Conservation (phyloP, 2,329 filamentous ascomycete genomes). For the Hymenoscyphus salicellus region DNA sequence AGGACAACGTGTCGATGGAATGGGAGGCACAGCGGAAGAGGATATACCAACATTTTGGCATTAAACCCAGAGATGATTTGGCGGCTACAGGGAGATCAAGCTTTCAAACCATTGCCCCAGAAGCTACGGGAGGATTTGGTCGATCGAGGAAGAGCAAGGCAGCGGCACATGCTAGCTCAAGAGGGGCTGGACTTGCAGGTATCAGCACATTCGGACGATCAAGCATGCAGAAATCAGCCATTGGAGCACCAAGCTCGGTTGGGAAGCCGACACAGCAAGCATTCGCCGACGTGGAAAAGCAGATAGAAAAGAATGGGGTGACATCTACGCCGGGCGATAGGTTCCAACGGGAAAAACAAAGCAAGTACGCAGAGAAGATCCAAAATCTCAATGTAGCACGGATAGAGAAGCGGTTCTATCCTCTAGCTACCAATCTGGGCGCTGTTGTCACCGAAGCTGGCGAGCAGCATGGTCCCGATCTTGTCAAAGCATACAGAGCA, state of each 20-base stretch:
- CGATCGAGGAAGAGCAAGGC: constrained; percentile 54
- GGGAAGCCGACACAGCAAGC: constrained; percentile 54
- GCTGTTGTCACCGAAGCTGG: constrained; percentile 68
- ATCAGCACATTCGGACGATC: constrained; percentile 66
- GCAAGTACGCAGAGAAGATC: constrained; percentile 74
- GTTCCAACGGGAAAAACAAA: constrained; percentile 79
- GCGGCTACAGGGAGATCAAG: constrained; percentile 21
- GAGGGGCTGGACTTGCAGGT: constrained; percentile 32
- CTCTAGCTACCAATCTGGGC: constrained; percentile 72
- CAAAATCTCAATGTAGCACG: constrained; percentile 74
- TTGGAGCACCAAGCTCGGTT: constrained; percentile 72
- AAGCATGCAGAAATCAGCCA: constrained; percentile 76
- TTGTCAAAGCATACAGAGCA: constrained; percentile 79
- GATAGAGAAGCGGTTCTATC: constrained; percentile 63
- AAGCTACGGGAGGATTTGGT: constrained; percentile 58
- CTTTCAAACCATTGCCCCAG: constrained; percentile 38
- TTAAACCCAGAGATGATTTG: constrained; percentile 58
- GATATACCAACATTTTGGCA: constrained; percentile 95
- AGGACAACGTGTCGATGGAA: constrained; percentile 91
- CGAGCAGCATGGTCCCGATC: constrained; percentile 68
- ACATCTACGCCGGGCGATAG: constrained; percentile 63
- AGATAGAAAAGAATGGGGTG: constrained; percentile 48
- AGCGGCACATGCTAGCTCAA: constrained; percentile 36
- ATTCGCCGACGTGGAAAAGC: constrained; percentile 67
- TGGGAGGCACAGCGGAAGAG: constrained; percentile 91